Percentiles rank a stretch among this genome's conserved stretches.
Conservation (phyloP, 257 asterid species). For the Ilex aquifolium region DNA sequence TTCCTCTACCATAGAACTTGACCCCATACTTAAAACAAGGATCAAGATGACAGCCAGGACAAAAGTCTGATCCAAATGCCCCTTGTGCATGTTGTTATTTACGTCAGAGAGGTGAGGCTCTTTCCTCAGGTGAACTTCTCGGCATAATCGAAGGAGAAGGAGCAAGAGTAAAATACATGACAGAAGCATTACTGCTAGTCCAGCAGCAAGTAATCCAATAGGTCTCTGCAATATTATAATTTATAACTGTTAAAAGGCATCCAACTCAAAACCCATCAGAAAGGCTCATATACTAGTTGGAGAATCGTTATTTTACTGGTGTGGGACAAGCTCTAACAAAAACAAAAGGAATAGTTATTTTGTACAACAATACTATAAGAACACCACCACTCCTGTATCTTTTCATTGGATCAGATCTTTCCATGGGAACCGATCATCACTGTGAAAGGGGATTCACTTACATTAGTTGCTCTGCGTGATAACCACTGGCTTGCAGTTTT, state of each 20-base stretch:
- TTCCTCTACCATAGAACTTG: conserved; percentile 95
- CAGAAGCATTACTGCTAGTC: conserved; percentile 58
- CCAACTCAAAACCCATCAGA: too few relatives aligned
- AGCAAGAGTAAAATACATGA: conserved; percentile 51
- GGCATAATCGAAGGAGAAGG: conserved; percentile 40
- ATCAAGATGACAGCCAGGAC: conserved; percentile 32
- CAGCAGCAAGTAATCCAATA: conserved; percentile 46
- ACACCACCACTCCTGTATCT: background rate
- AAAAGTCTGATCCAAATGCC: conserved; percentile 63
- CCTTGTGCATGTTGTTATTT: conserved; percentile 16
- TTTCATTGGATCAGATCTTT: too few relatives aligned
- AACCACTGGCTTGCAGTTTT: conserved; percentile 69
- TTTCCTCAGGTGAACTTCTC: conserved; percentile 29
- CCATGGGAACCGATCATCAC: background rate
- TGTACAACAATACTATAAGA: background rate
- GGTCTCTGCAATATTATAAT: conserved; percentile 55
- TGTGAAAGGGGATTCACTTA: conserved; percentile 28
- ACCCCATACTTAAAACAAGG: conserved; percentile 70
- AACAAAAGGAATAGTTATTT: conserved; percentile 2
- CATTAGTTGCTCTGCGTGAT: conserved; percentile 83
- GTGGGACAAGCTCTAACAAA: background rate
- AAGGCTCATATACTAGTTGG: too few relatives aligned
- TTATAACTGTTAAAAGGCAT: too few relatives aligned
- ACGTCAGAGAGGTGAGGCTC: conserved; percentile 13
- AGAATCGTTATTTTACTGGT: too few relatives aligned